These are phyloP conservation scores for Leccinum sublutescens DNA, from an alignment of 768 basidiomycete species.

Conservation along the genomic window DNA sequence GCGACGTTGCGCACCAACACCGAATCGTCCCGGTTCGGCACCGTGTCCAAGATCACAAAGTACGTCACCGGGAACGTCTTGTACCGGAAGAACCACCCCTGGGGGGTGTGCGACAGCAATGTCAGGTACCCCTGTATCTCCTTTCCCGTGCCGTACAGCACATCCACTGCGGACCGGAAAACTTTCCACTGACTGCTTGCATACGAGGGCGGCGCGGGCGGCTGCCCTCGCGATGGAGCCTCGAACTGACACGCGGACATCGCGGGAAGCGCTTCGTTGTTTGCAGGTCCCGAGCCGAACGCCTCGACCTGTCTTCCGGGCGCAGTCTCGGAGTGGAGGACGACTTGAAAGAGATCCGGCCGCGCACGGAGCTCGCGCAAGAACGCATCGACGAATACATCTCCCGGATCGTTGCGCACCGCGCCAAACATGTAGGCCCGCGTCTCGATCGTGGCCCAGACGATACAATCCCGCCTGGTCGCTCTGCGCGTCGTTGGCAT, in stretches of 20 bases:
- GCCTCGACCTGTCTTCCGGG: constrained; percentile 21
- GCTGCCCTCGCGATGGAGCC: constrained; percentile 10
- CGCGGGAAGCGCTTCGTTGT: constrained; percentile 7
- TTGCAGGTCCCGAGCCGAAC: constrained; percentile 24
- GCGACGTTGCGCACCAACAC: constrained; percentile 5
- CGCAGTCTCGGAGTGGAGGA: constrained; percentile 30
- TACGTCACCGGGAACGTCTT: constrained; percentile 34
- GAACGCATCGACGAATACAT: constrained; percentile 27
- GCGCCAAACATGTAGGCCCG: constrained; percentile 34
- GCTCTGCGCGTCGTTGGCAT: constrained; percentile 8
- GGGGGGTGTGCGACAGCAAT: not conserved
- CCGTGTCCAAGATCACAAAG: constrained; percentile 26
- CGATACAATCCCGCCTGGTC: constrained; percentile 12
- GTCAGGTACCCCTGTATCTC: constrained; percentile 13
- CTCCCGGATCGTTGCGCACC: constrained; percentile 24
- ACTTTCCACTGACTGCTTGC: constrained; percentile 15
- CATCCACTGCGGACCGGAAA: constrained; percentile 13
- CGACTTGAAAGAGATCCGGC: constrained; percentile 33
- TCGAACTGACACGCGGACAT: constrained; percentile 21
- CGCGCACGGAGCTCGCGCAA: constrained; percentile 29
- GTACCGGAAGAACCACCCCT: constrained; percentile 29
- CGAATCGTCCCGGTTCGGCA: constrained; percentile 1
- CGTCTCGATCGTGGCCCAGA: constrained; percentile 25
- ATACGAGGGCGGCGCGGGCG: not conserved
- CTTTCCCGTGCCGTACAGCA: constrained; percentile 17